Evolutionary conservation across 2,329 filamentous ascomycete genomes (phyloP), one percentile per base, ranked within the genome.

Genomic region (Plectosphaerella cucumerina): DNA sequence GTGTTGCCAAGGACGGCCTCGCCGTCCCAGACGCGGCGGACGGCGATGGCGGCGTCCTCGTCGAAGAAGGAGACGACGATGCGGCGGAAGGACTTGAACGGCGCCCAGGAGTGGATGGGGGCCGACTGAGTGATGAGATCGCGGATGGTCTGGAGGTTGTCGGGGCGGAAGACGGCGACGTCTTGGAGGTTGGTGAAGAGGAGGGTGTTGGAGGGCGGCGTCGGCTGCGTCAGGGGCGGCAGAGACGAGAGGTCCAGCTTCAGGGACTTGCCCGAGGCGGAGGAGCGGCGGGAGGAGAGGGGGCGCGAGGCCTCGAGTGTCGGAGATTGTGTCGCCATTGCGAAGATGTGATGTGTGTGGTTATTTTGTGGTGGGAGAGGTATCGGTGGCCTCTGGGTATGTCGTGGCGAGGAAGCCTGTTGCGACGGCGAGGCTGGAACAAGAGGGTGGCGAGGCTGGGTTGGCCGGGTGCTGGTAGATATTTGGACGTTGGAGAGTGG

Each of bases 151-250:
- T 87, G 81, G 53, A 93, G 78, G 69, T 90, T 90, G 55, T 86
- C 79, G 17, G 87, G 76, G 52, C 81, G 76, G 77, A 93, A 94
- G 72, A 90, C 84, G 62, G 87, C 84, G 53, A 77, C 71, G 58
- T 89, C 82, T 63, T 85, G 74, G 53, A 94, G 82, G 72, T 90
- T 90, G 61, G 89, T 94, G 65, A 94, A 86, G 62, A 94, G 82
- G 51, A 94, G 84, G 0, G 89, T 94, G 74, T 94, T 94, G 58
- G 86, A 88, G 6, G 88, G 86, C 50, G 85, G 82, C 22, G 87
- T 84, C n/a, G 89, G 88, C 64, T 83, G 80, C 41, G 76, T 75
- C 50, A 89, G 76, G 34, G 86, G 80, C 47, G 89, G 88, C 41
- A 93, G 72, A 62, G 77, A 80, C 55, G 86, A 87, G 44, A 93